Evolutionary conservation across 306 rosid genomes (phyloP), one percentile per base, ranked within the genome.

Genomic region (Castanea sativa): DNA sequence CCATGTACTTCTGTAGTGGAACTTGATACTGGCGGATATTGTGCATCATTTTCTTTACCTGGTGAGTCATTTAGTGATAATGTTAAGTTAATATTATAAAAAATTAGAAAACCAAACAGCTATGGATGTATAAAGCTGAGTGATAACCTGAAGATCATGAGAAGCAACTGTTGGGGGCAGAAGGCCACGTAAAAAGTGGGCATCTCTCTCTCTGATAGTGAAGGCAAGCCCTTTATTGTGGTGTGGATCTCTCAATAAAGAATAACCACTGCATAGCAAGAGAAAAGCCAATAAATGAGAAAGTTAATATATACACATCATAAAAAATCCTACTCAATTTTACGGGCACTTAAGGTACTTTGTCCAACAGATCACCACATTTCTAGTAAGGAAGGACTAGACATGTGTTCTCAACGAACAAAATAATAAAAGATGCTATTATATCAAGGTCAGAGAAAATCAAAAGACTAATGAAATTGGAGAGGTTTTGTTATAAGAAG

Each of bases 221-320:
- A 95, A 95, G 53, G 98, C 98, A 71, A 95, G 88, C 75, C 98
- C 99, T 81, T 95, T 95, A 87, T 95, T 95, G 80, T 86, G 93
- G 67, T 88, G 97, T 27, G 99, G 99, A 78, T 93, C 97, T 73
- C 99, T 86, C 91, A 95, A 83, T 86, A 95, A 86, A 57, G 92
- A 73, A 80, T 90, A 92, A 2, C 99, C 99, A 83, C 99, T 95
- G 79, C 77, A 68, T 56, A 14, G 53, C 49, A 86, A 77, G 61
- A 76, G 73, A 60, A 21, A 72, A 74, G 5, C 38, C 3, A 76
- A 80, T 3, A 21, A 16, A 55, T 58, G 59, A 29, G 59, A 70
- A 76, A 35, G 55, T 74, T 32, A 29, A 49, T n/a, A 63, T 56
- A 53, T n/a, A 75, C 61, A 60, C 51, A 74, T 61, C 45, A 60